phyloP scores from a whole-genome alignment of 495 filamentous ascomycete species.

The Neurospora sp. region DNA sequence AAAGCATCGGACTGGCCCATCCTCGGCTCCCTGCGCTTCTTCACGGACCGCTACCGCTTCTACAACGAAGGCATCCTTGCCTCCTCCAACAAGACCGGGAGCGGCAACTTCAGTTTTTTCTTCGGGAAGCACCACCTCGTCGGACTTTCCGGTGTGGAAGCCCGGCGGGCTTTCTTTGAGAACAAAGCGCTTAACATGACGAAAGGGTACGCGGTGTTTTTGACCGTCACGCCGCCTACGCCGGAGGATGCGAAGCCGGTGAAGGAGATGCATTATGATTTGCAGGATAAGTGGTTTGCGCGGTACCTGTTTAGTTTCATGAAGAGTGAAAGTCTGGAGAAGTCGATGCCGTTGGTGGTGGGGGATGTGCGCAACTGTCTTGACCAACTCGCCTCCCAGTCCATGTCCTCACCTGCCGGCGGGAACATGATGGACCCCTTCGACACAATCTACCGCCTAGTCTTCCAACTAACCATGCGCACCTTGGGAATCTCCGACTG shows the following conservation, averaged over 20 bases:
- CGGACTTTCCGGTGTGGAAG: constrained; percentile 28
- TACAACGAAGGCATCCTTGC: constrained; percentile 5
- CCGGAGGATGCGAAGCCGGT: background rate
- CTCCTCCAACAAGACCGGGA: constrained; percentile 13
- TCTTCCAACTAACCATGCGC: constrained; percentile 32
- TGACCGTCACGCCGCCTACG: constrained; percentile 12
- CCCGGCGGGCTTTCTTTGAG: constrained; percentile 34
- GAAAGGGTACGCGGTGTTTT: constrained; percentile 27
- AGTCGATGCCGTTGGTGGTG: constrained; percentile 20
- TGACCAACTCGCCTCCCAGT: too few relatives aligned
- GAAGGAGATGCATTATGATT: constrained; percentile 1
- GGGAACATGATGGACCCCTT: constrained; percentile 28
- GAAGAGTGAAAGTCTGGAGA: constrained; percentile 21
- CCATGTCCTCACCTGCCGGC: too few relatives aligned
- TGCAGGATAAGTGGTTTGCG: constrained; percentile 10
- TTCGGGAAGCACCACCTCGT: constrained; percentile 35
- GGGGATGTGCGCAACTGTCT: constrained; percentile 16
- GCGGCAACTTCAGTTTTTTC: constrained; percentile 36
- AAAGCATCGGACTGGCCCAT: constrained; percentile 12
- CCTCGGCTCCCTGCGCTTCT: constrained; percentile 14
- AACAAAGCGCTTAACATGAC: constrained; percentile 29
- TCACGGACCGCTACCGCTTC: constrained; percentile 14
- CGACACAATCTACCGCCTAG: constrained; percentile 28
- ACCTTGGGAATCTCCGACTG: constrained; percentile 33
- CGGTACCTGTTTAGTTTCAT: constrained; percentile 14